Evolutionary conservation across 352 stramenopile genomes (phyloP).

Genomic region (Pythium aristosporum): DNA sequence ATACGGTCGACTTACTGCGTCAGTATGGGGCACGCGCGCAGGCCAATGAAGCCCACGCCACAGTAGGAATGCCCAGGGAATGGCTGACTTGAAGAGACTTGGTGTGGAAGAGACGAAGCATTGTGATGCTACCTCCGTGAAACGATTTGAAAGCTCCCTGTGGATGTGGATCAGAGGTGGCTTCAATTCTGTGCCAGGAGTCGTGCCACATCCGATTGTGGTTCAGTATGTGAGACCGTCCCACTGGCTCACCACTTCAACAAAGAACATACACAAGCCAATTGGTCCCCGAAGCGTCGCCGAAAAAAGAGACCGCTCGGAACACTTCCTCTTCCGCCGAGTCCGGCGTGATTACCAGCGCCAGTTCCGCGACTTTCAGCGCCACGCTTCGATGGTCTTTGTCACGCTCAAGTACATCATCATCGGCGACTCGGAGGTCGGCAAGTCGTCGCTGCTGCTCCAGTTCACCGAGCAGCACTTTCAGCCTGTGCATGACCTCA

Average conservation of each 20-base stretch:
- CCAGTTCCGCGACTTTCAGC: too few species aligned
- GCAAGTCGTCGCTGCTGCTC: constrained; percentile 88
- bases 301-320: constrained; percentile 4
- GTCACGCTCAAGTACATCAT: constrained; percentile 91
- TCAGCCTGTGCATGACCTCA: constrained; percentile 88
- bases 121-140: too few species aligned
- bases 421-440: constrained; percentile 88
- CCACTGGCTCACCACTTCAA: neutral
- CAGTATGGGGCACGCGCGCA: neutral
- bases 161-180: neutral
- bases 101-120: neutral
- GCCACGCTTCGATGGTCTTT: constrained; percentile 61
- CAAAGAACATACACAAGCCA: neutral
- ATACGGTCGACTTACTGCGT: neutral
- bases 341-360: neutral
- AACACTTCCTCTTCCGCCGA: neutral
- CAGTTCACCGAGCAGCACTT: constrained; percentile 92
- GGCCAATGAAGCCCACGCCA: neutral
- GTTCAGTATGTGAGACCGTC: constrained; percentile 2
- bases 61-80: neutral
- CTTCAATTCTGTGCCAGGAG: too few species aligned
- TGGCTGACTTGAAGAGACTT: neutral
- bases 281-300: neutral
- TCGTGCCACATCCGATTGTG: constrained; percentile 6
- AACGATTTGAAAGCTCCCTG: too few species aligned